Conservation (phyloP, 768 basidiomycete species). For the Termitomyces sp. region DNA sequence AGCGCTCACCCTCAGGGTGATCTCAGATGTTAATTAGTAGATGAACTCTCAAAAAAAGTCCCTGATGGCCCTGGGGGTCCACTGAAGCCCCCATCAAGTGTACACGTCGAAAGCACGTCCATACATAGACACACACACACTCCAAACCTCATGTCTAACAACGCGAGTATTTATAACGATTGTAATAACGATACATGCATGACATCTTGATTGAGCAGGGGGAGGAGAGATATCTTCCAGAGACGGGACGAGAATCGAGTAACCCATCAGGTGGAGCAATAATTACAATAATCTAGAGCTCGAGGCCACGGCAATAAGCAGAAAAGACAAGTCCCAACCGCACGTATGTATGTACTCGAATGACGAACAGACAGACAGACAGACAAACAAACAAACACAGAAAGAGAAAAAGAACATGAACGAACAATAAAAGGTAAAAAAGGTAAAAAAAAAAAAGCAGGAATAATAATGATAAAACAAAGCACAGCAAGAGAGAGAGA, state of each 20-base stretch:
- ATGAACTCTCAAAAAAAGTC: too few species aligned
- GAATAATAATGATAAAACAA: constrained; percentile 7
- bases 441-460: neutral
- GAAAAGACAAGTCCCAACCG: neutral
- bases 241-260: neutral
- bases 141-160: too few species aligned
- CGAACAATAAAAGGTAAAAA: too few species aligned
- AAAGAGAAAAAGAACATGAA: neutral
- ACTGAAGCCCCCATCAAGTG: too few species aligned
- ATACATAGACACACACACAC: too few species aligned
- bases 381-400: too few species aligned
- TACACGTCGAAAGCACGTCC: too few species aligned
- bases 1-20: too few species aligned
- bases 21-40: too few species aligned
- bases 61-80: too few species aligned
- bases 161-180: too few species aligned
- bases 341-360: neutral
- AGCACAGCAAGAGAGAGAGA: neutral
- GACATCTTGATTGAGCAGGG: neutral
- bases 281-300: constrained; percentile 8
- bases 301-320: neutral
- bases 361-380: too few species aligned
- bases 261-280: neutral
- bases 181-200: neutral
- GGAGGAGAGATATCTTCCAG: constrained; percentile 3